phyloP scores from a whole-genome alignment of 164 flowering plant genomes.

The Kingdonia uniflora region DNA sequence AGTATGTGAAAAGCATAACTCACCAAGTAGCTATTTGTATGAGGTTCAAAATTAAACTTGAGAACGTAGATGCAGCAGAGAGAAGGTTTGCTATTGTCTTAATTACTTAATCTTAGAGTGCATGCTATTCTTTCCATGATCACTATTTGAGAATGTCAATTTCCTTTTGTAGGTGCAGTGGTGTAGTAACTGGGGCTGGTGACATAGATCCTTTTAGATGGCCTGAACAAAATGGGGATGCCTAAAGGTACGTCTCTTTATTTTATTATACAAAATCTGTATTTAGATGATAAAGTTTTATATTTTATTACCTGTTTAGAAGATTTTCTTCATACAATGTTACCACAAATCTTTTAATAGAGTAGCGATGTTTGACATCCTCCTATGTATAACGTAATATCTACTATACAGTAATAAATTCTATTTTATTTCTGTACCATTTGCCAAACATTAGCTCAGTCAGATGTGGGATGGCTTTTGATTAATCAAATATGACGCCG shows the following conservation, averaged over 20 bases:
- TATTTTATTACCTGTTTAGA: too few relatives aligned
- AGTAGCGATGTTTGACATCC: too few relatives aligned
- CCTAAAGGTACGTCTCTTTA: slow-evolving; percentile 39
- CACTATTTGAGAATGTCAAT: slow-evolving; percentile 1
- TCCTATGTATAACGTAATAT: too few relatives aligned
- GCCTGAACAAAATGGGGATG: slow-evolving; percentile 96
- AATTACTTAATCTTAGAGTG: background rate
- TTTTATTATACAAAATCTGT: too few relatives aligned
- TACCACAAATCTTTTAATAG: too few relatives aligned
- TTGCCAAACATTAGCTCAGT: too few relatives aligned
- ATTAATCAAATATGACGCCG: too few relatives aligned
- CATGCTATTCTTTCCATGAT: background rate
- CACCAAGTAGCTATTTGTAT: slow-evolving; percentile 50
- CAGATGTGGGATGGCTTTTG: too few relatives aligned
- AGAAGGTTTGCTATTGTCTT: slow-evolving; percentile 45
- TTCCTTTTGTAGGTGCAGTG: slow-evolving; percentile 51
- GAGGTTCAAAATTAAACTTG: slow-evolving; percentile 73
- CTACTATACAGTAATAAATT: too few relatives aligned
- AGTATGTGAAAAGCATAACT: slow-evolving; percentile 51
- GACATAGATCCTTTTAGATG: slow-evolving; percentile 76
- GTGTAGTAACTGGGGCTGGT: slow-evolving; percentile 58
- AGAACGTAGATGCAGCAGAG: slow-evolving; percentile 76
- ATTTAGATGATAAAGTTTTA: too few relatives aligned
- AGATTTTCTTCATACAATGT: too few relatives aligned
- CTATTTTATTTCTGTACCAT: too few relatives aligned